A percentile compares a stretch with the other conserved stretches of the same genome.
phyloP scores from a whole-genome alignment of 257 asterid genomes.

The Jacaranda copaia region DNA sequence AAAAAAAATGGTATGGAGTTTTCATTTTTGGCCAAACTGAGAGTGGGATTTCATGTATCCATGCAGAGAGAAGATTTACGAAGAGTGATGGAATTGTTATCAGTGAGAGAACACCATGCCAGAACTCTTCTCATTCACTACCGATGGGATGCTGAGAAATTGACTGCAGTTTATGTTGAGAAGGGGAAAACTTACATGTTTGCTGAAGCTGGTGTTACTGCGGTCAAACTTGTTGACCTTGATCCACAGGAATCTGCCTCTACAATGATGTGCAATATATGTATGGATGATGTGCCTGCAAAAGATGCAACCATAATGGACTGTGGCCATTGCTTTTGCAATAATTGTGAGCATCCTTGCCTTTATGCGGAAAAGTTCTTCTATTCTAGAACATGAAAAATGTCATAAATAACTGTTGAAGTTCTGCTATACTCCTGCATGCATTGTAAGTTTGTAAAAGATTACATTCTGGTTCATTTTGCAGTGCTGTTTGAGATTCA shows the following conservation, averaged over 20 bases:
- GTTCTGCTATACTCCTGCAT: constrained; percentile 8
- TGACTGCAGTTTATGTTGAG: constrained; percentile 74
- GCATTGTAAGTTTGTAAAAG: background rate
- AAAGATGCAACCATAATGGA: constrained; percentile 74
- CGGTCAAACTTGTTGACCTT: constrained; percentile 50
- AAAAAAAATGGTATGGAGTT: background rate
- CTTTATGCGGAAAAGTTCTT: constrained; percentile 16
- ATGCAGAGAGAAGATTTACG: constrained; percentile 75
- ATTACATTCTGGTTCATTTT: constrained; percentile 13
- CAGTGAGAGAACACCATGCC: constrained; percentile 86
- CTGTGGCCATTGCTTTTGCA: constrained; percentile 91
- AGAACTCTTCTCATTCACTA: constrained; percentile 82
- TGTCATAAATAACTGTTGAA: constrained; percentile 9
- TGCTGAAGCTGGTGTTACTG: constrained; percentile 74
- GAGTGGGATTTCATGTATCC: background rate
- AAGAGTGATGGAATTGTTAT: constrained; percentile 86
- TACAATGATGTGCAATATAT: constrained; percentile 62
- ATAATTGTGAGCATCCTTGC: constrained; percentile 64
- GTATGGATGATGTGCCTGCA: constrained; percentile 78
- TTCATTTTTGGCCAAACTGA: background rate
- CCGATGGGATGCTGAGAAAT: constrained; percentile 83
- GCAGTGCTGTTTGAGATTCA: constrained; percentile 7
- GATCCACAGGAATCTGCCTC: constrained; percentile 47
- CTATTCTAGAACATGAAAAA: background rate
- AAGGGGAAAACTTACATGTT: constrained; percentile 73